Base-by-base conservation (phyloP, 148 eudicot species). In the Fallopia convolvulus region DNA sequence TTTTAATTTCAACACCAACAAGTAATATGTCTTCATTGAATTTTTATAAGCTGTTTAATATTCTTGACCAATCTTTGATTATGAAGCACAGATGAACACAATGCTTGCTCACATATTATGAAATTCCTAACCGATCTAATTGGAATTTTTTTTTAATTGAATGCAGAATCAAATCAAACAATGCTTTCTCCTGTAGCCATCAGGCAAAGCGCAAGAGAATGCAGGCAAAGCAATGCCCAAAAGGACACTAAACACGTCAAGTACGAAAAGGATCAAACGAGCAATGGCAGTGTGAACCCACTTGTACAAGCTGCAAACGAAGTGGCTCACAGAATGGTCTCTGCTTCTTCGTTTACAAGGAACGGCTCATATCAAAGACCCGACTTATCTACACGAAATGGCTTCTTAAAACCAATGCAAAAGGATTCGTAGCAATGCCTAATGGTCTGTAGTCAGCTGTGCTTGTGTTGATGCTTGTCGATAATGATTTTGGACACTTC, bases 121-220 rank as follows among this genome's bases (percentile, higher is more conserved):
- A 60, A 70, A 33, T 39, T 36, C 74, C 39, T 60, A 60, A 60
- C 36, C 32, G 5, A 60, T 10, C 14, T 60, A 56, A 20, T 4
- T 26, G 70, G 65, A 65, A 32, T 12, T 32, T 18, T 5, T 66
- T 66, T n/a, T 6, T 44, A 42, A 17, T 3, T 68, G 72, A 15
- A 15, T 80, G 80, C 84, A 84, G 89, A 83, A 44, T 6, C 47
- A 44, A 44, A 44, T 44, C 47, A 44, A 76, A 76, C 83, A 33
- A 80, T 77, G 83, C 73, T 74, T 80, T 82, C 84, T 76, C 79
- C 80, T 41, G 8, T 44, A 77, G 63, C 76, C 60, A 77, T 72
- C 70, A 77, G 65, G 55, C 82, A 73, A 48, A 42, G 33, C 46
- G 79, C 42, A 61, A 77, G 49, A 65, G 82, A 73, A 26, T 44